Evolutionary conservation across 1,139 yeast genomes (phyloP).

Genomic region (Sporopachydermia cereana): DNA sequence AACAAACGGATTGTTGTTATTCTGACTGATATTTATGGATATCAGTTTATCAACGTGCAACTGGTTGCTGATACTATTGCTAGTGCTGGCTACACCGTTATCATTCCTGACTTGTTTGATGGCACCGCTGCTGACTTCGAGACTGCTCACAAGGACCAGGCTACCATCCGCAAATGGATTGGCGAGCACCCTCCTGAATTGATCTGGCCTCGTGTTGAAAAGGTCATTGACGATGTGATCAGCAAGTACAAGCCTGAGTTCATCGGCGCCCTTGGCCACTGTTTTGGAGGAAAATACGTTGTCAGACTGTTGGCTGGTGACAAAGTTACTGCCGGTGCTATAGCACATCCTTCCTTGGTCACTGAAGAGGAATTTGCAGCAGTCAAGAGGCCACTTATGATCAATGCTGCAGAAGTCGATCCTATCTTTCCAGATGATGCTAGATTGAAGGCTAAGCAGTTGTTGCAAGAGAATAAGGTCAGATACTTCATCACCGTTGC

Average conservation of each 20-base stretch:
- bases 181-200: slow-evolving; percentile 37
- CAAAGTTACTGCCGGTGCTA: slow-evolving; percentile 45
- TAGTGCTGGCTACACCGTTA: slow-evolving; percentile 48
- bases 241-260: slow-evolving; percentile 37
- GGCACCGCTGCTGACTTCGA: slow-evolving; percentile 35
- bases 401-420: slow-evolving; percentile 68
- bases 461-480: slow-evolving; percentile 24
- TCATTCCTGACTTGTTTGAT: slow-evolving; percentile 61
- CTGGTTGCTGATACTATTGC: slow-evolving; percentile 67
- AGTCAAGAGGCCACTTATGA: slow-evolving; percentile 47
- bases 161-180: slow-evolving; percentile 39
- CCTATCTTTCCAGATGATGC: slow-evolving; percentile 46
- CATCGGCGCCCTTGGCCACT: slow-evolving; percentile 60
- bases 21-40: slow-evolving; percentile 61
- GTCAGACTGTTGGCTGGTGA: slow-evolving; percentile 43
- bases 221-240: slow-evolving; percentile 31
- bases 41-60: slow-evolving; percentile 39
- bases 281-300: slow-evolving; percentile 71
- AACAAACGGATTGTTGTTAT: slow-evolving; percentile 43
- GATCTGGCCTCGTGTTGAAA: slow-evolving; percentile 31
- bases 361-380: slow-evolving; percentile 49
- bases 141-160: slow-evolving; percentile 18
- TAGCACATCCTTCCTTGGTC: slow-evolving; percentile 75
- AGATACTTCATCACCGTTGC: slow-evolving; percentile 49
- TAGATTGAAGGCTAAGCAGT: slow-evolving; percentile 39